Percentiles rank a stretch among this genome's conserved stretches.
Conservation (phyloP, 352 stramenopile genomes). For the Phytophthora macrochlamydospora region DNA sequence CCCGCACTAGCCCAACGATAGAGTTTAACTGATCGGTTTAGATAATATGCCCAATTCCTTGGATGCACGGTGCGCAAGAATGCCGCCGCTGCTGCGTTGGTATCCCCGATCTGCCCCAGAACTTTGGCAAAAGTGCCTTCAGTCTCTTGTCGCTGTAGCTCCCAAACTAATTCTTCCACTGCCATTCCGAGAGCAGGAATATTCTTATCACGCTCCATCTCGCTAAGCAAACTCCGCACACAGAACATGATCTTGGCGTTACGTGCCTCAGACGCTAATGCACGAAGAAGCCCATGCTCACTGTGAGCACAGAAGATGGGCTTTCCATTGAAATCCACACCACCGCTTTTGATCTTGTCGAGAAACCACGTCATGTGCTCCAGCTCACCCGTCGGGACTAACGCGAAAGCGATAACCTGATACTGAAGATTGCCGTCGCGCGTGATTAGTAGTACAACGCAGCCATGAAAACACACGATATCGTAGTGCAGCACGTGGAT, state of each 20-base stretch:
- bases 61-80: conserved; percentile 69
- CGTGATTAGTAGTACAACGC: conserved; percentile 60
- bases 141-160: conserved; percentile 60
- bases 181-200: conserved; percentile 60
- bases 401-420: conserved; percentile 69
- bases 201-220: conserved; percentile 79
- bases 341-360: conserved; percentile 50
- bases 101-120: conserved; percentile 51
- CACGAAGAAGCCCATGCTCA: conserved; percentile 62
- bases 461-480: conserved; percentile 73
- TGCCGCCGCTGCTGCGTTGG: conserved; percentile 55
- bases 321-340: conserved; percentile 50
- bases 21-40: conserved; percentile 61
- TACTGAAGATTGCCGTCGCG: conserved; percentile 75
- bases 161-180: conserved; percentile 67
- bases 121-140: conserved; percentile 61
- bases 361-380: conserved; percentile 85
- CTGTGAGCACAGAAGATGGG: conserved; percentile 68
- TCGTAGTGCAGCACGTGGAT: conserved; percentile 78
- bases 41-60: conserved; percentile 70
- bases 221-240: conserved; percentile 64
- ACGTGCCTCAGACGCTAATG: conserved; percentile 51
- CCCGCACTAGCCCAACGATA: conserved; percentile 77
- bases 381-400: conserved; percentile 66
- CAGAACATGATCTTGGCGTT: conserved; percentile 78